Percentiles rank a stretch among this genome's conserved stretches.
Evolutionary conservation across 176 grass and related monocot genomes (phyloP).

Genomic region (maize (Zea mays)): Zm-B73-REFERENCE-NAM-5.0 NC_050097.1:229825501-229826000

Average conservation of each 20-base stretch:
- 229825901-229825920: too few relatives aligned
- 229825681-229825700: too few relatives aligned
- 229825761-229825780: conserved; percentile 90
- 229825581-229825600: conserved; percentile 97
- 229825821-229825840: conserved; percentile 19
- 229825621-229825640: conserved; percentile 96
- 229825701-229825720: too few relatives aligned
- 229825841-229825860: too few relatives aligned
- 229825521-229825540: conserved; percentile 80
- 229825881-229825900: conserved; percentile 24
- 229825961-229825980: too few relatives aligned
- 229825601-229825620: conserved; percentile 85
- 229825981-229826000: too few relatives aligned
- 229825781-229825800: conserved; percentile 72
- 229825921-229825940: too few relatives aligned
- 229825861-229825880: not conserved
- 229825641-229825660: not conserved
- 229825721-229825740: conserved; percentile 89
- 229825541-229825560: conserved; percentile 77
- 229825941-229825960: too few relatives aligned
- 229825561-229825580: conserved; percentile 91
- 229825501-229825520: conserved; percentile 89
- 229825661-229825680: conserved; percentile 16
- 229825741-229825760: conserved; percentile 62
- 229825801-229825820: conserved; percentile 52